Conservation (phyloP, 176 grass and related monocot genomes). For the Rhynchospora tenuis region DNA sequence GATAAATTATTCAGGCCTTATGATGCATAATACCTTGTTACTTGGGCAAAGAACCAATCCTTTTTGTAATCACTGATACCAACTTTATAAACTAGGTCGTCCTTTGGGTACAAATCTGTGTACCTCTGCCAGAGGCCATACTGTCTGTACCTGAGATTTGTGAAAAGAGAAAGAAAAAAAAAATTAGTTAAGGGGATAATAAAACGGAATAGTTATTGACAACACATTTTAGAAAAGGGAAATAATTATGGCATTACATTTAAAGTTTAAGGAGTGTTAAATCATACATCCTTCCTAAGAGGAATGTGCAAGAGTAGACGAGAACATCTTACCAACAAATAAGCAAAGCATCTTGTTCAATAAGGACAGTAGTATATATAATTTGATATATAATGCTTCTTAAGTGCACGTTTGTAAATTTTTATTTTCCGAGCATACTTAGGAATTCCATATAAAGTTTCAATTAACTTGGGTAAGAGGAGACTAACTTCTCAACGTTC, state of each 20-base stretch:
- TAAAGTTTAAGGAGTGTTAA: not conserved
- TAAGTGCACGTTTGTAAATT: not conserved
- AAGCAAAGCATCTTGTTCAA: not conserved
- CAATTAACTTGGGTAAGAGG: not conserved
- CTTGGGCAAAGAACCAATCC: slow-evolving; percentile 91
- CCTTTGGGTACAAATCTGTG: slow-evolving; percentile 48
- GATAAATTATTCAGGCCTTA: not conserved
- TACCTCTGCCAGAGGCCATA: slow-evolving; percentile 91
- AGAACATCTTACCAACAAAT: not conserved
- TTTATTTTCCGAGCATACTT: not conserved
- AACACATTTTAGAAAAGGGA: not conserved
- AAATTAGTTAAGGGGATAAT: not conserved
- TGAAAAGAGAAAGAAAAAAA: not conserved
- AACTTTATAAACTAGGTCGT: slow-evolving; percentile 49
- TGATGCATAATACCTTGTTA: slow-evolving; percentile 34
- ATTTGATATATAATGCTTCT: not conserved
- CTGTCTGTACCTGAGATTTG: slow-evolving; percentile 28
- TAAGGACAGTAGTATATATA: not conserved
- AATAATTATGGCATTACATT: not conserved
- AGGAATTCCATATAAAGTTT: not conserved
- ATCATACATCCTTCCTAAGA: not conserved
- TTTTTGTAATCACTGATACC: slow-evolving; percentile 42
- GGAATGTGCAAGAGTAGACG: not conserved
- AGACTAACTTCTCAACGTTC: slow-evolving; percentile 28
- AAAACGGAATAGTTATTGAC: not conserved